phyloP scores from a whole-genome alignment of 2,329 filamentous ascomycete species.

The Apiospora koreana region DNA sequence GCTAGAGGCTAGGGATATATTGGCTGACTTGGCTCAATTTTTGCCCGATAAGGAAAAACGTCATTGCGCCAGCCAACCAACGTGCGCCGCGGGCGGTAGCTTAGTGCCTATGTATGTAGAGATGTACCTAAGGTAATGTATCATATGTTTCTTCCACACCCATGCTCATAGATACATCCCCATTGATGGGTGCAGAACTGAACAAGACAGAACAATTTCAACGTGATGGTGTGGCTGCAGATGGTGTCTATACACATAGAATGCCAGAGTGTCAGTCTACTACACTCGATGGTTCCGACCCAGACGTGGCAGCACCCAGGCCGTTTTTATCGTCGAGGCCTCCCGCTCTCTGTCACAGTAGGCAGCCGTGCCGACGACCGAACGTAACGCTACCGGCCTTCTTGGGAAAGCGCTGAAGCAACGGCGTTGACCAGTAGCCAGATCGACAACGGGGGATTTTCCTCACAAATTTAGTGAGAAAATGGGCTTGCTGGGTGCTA shows the following conservation, averaged over 20 bases:
- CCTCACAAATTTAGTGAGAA: not conserved
- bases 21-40: not conserved
- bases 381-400: not conserved
- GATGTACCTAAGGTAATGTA: no score
- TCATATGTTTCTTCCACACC: not conserved
- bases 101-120: no score
- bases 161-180: no score
- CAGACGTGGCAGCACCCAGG: not conserved
- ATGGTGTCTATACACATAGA: not conserved
- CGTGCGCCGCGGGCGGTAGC: not conserved
- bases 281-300: not conserved
- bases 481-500: not conserved
- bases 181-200: not conserved
- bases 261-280: no score
- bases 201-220: not conserved
- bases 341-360: not conserved
- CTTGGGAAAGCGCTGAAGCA: conserved; percentile 10
- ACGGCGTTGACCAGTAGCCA: not conserved
- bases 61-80: not conserved
- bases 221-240: not conserved
- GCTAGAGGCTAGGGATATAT: conserved; percentile 2
- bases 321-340: not conserved
- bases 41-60: conserved; percentile 7
- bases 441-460: conserved; percentile 8
- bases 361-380: not conserved